Conservation (phyloP, 257 asterid genomes). For the Avicennia marina region DNA sequence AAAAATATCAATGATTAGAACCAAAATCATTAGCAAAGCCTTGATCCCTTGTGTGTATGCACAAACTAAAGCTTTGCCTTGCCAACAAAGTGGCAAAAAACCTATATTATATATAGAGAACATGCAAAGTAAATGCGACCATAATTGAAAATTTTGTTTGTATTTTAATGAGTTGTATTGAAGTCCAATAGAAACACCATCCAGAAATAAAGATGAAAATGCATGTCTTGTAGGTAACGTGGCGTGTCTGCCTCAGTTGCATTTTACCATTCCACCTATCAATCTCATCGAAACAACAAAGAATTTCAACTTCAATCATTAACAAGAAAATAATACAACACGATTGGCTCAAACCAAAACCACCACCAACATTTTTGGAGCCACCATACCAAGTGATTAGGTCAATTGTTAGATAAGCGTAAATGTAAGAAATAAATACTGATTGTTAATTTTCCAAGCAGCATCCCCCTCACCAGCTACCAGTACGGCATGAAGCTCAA, state of each 20-base stretch:
- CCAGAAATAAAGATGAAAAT: not conserved
- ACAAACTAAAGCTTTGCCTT: no score
- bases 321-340: not conserved
- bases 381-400: no score
- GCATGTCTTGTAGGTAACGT: no score
- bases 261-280: conserved; percentile 5
- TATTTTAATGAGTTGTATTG: not conserved
- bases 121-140: not conserved
- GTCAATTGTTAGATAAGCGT: no score
- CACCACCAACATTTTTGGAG: not conserved
- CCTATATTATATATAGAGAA: not conserved
- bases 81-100: not conserved
- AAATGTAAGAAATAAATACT: no score
- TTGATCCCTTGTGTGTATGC: no score
- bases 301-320: conserved; percentile 8
- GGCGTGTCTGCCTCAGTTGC: no score
- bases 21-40: no score
- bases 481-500: not conserved
- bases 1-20: no score
- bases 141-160: not conserved
- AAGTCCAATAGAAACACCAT: not conserved
- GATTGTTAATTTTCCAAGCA: not conserved
- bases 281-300: no score
- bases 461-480: not conserved
- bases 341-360: conserved; percentile 8